These are phyloP conservation scores for Nemania diffusa DNA, from an alignment of 2,329 filamentous ascomycete species.

Conservation along the genomic window DNA sequence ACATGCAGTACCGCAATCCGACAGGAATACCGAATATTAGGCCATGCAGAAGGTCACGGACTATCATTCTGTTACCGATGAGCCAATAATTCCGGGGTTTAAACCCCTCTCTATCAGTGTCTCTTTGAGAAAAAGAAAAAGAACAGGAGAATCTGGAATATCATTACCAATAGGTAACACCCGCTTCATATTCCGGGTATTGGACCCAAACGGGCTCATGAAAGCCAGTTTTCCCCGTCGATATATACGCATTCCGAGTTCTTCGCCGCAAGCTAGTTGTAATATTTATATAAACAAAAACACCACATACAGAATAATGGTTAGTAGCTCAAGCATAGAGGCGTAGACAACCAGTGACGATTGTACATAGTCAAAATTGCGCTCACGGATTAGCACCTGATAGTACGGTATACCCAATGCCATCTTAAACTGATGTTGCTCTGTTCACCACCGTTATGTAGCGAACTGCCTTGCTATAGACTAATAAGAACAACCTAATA, in stretches of 20 bases:
- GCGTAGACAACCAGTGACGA: background rate
- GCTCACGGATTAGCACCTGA: background rate
- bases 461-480: background rate
- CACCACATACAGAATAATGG: no score
- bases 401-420: background rate
- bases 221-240: no score
- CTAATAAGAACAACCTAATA: background rate
- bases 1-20: background rate
- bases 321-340: no score
- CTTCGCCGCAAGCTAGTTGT: no score
- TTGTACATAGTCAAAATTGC: background rate
- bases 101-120: no score
- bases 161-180: no score
- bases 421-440: background rate
- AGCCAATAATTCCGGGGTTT: background rate
- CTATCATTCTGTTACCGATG: slow-evolving; percentile 18
- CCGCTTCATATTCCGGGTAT: no score
- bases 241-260: no score
- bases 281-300: background rate
- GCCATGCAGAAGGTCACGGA: background rate
- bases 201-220: no score
- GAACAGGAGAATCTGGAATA: background rate
- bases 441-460: background rate
- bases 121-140: slow-evolving; percentile 3
- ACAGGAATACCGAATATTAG: background rate